Evolutionary conservation across 306 rosid species (phyloP), one percentile per base, ranked within the genome.

Genomic region (Cucumis melo): DNA sequence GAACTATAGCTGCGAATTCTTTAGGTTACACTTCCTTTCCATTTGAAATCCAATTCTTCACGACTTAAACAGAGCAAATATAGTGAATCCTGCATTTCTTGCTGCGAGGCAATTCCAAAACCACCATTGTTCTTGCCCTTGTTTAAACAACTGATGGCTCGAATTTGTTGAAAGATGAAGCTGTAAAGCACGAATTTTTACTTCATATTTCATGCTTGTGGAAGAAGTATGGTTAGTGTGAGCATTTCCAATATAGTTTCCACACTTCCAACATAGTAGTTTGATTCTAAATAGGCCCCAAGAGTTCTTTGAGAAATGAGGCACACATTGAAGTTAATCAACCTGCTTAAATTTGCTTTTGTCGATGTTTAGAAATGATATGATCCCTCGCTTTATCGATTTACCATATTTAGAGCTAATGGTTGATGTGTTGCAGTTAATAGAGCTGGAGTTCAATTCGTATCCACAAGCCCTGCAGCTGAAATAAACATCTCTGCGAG

Each of bases 401-500:
- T 91, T 94, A 36, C 91, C 94, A 9, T 94, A 91, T 83, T 90
- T 90, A 10, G 97, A 94, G 78, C 91, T 92, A 5, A 94, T 80
- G n/a, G 80, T 81, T 32, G 96, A 77, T 29, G 78, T 91, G 77
- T 91, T 90, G 81, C 96, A 79, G 78, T 90, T 78, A 10, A 87
- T 82, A 46, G 98, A 94, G 32, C 89, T 86, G 56, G 91, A 88
- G 81, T 94, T 91, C 19, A 94, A 87, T 67, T 87, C 95, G 61
- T 94, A 94, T 5, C 97, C 96, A 75, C 97, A 94, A 23, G 77
- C 55, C 5, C 98, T 97, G 75, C 98, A 93, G 74, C 98, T 93
- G 94, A 91, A 94, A 84, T 61, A 81, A 80, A 94, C 97, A 83
- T 91, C 97, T 60, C 92, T 81, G 38, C 58, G 89, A 74, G 96